Conservation (phyloP, 2,329 filamentous ascomycete species). For the Colletotrichum liriopes region DNA sequence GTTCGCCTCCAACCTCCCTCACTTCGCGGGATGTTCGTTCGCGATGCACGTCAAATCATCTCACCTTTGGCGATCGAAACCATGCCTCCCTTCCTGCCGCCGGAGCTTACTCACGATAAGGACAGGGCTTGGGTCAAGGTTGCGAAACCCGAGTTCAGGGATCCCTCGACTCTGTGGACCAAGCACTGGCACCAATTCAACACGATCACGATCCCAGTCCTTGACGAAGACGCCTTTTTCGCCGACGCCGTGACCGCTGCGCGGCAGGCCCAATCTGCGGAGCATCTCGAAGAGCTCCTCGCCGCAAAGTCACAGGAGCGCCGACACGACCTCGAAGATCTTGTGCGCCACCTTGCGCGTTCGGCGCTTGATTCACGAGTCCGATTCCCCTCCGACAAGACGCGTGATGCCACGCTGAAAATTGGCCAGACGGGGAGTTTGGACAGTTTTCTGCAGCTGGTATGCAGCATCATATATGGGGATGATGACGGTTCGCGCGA, state of each 20-base stretch:
- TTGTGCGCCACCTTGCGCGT: conserved; percentile 11
- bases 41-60: too few species aligned
- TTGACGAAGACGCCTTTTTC: conserved; percentile 37
- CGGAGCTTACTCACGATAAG: conserved; percentile 13
- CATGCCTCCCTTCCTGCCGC: conserved; percentile 31
- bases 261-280: conserved; percentile 20
- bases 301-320: conserved; percentile 21
- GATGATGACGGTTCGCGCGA: conserved; percentile 4
- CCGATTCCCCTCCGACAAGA: conserved; percentile 2
- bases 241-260: conserved; percentile 36
- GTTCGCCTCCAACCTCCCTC: too few species aligned
- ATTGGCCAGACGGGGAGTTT: conserved; percentile 35
- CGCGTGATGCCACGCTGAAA: conserved; percentile 25
- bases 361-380: background rate
- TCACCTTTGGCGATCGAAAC: background rate
- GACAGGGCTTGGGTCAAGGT: conserved; percentile 18
- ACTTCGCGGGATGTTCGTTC: background rate
- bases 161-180: conserved; percentile 18
- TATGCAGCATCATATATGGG: conserved; percentile 11
- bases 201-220: conserved; percentile 37
- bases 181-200: conserved; percentile 39
- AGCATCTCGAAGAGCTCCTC: conserved; percentile 37
- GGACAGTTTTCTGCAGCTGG: conserved; percentile 36
- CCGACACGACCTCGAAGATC: conserved; percentile 12
- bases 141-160: conserved; percentile 31